Conservation (phyloP, 129 eudicot genomes). For the Logfia minima region DNA sequence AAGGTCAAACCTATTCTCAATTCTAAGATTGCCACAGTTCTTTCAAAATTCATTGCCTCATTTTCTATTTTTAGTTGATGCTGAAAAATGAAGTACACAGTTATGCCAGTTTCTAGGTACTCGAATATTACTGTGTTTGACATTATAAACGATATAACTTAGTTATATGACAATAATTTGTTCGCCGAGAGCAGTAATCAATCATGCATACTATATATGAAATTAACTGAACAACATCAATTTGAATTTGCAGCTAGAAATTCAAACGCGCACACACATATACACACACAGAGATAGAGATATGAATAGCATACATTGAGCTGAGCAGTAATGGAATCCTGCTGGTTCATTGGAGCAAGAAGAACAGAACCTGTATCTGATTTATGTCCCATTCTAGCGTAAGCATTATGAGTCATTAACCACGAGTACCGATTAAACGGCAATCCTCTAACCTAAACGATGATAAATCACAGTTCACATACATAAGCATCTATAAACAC, state of each 20-base stretch:
- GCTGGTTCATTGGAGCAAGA: conserved; percentile 73
- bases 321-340: conserved; percentile 74
- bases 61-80: not conserved
- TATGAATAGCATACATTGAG: conserved; percentile 53
- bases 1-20: conserved; percentile 12
- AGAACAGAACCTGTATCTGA: conserved; percentile 67
- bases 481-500: conserved; percentile 1
- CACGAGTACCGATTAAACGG: conserved; percentile 81
- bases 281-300: not conserved
- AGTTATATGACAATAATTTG: not conserved
- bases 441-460: conserved; percentile 60
- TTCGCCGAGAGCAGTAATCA: conserved; percentile 19
- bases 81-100: not conserved
- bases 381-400: conserved; percentile 57
- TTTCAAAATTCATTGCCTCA: conserved; percentile 1
- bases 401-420: conserved; percentile 87
- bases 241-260: conserved; percentile 2
- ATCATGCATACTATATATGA: conserved; percentile 8
- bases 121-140: not conserved
- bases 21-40: not conserved
- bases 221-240: conserved; percentile 12
- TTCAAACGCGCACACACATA: not conserved
- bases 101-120: conserved; percentile 14
- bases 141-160: not conserved
- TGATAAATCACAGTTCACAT: no score